These are phyloP conservation scores for Dichotomocladium elegans DNA, from an alignment of 371 early-diverging fungal genomes.

Conservation along the genomic window DNA sequence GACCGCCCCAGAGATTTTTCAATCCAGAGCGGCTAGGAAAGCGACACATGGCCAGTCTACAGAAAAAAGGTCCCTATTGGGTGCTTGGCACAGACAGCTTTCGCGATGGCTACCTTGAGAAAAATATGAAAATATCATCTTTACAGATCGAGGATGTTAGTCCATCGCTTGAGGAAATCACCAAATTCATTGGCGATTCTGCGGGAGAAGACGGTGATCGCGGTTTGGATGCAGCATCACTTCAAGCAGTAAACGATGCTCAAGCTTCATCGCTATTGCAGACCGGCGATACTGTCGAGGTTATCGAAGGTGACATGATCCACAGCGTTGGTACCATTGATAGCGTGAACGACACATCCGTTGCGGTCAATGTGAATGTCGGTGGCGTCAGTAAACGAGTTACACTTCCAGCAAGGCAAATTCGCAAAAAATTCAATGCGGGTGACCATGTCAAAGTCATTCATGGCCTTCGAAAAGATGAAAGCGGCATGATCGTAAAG, in stretches of 20 bases:
- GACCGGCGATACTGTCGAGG: constrained; percentile 87
- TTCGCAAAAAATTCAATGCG: constrained; percentile 81
- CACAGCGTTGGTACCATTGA: constrained; percentile 80
- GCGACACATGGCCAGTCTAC: constrained; percentile 40
- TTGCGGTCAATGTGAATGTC: constrained; percentile 56
- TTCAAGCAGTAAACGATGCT: constrained; percentile 40
- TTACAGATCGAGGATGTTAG: constrained; percentile 78
- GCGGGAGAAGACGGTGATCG: constrained; percentile 59
- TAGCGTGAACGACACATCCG: constrained; percentile 59
- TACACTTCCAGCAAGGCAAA: constrained; percentile 53
- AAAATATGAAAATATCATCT: constrained; percentile 77
- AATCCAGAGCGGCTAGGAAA: constrained; percentile 60
- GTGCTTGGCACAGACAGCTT: constrained; percentile 79
- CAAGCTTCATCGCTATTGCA: constrained; percentile 58
- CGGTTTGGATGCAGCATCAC: constrained; percentile 46
- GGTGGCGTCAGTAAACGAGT: constrained; percentile 49
- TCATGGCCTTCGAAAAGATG: constrained; percentile 81
- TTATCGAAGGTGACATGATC: constrained; percentile 87
- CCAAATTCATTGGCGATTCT: constrained; percentile 70
- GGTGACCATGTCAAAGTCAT: constrained; percentile 97
- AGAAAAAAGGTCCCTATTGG: constrained; percentile 63
- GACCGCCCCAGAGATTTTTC: constrained; percentile 74
- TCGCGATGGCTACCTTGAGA: constrained; percentile 88
- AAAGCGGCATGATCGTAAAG: constrained; percentile 86
- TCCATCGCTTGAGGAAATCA: constrained; percentile 93